These are phyloP conservation scores for Chamaecyparis obtusa DNA, from an alignment of 75 land plant species.

Conservation along the genomic window DNA sequence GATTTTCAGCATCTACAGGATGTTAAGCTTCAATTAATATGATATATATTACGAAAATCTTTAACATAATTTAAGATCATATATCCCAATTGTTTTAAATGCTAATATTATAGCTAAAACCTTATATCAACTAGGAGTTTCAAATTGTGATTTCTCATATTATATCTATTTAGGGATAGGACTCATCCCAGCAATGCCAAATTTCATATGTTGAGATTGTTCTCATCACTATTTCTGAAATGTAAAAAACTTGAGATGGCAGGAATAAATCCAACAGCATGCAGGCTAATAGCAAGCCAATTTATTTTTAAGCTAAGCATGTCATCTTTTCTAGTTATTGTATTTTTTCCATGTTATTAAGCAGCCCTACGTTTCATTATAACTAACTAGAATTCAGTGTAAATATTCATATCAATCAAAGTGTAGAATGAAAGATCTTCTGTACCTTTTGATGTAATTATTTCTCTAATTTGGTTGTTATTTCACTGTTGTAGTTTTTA, in stretches of 20 bases:
- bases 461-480: too few relatives aligned
- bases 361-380: not conserved
- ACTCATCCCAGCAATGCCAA: not conserved
- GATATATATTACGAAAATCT: too few relatives aligned
- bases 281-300: not conserved
- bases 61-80: too few relatives aligned
- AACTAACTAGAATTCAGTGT: not conserved
- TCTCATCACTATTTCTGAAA: not conserved
- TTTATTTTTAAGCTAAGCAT: not conserved
- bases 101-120: not conserved
- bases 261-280: not conserved
- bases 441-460: too few relatives aligned
- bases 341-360: too few relatives aligned
- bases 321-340: too few relatives aligned
- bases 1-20: not conserved
- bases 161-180: not conserved
- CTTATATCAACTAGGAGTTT: too few relatives aligned
- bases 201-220: not conserved
- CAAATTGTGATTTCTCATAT: not conserved
- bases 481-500: too few relatives aligned
- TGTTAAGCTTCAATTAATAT: not conserved
- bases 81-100: not conserved
- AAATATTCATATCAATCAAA: not conserved
- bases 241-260: too few relatives aligned
- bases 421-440: too few relatives aligned